Base-by-base conservation (phyloP, 192 early-diverging fungal genomes). In the Helicostylum pulchrum region DNA sequence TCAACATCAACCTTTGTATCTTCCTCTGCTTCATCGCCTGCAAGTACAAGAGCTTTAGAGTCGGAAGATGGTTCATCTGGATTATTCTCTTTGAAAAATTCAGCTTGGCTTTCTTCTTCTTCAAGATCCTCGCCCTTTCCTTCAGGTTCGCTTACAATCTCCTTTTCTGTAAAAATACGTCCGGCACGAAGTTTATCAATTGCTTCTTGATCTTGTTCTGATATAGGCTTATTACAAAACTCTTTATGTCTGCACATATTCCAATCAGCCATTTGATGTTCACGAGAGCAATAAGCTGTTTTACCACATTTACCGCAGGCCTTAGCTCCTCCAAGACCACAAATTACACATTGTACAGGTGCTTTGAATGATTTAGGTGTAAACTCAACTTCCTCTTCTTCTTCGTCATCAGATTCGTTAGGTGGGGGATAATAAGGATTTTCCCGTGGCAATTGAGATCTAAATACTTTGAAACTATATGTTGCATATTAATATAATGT, bases 241-340 rank as follows among this genome's bases (percentile, higher is more conserved):
- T 77, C 74, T 53, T 88, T 85, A 66, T 93, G 92, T 44, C 81
- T 72, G 1, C 90, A 92, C 12, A 74, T 67, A 10, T 73, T 88
- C 95, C 95, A 99, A 77, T 96, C 88, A 0, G 82, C 61, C 11
- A 87, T 60, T 78, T 97, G 95, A 75, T 97, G 95, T 7, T 84
- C 83, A 48, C 85, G 86, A 19, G 84, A 87, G 76, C 97, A 97
- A 77, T 99, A 99, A 31, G 66, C 68, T 9, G 77, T 80, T 14
- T 34, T 48, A 34, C 87, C 78, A 64, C 97, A 99, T 58, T 83
- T 80, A 56, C 85, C 83, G 74, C 97, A 99, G 12, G 70, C 71
- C 68, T 92, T 93, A 43, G 76, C 76, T 34, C 86, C 92, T n/a
- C 69, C 60, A 52, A 88, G 62, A 21, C 89, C 89, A 62, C 92